Conservation (phyloP, 2,329 filamentous ascomycete genomes). For the Aspergillus pseudonomiae region DNA sequence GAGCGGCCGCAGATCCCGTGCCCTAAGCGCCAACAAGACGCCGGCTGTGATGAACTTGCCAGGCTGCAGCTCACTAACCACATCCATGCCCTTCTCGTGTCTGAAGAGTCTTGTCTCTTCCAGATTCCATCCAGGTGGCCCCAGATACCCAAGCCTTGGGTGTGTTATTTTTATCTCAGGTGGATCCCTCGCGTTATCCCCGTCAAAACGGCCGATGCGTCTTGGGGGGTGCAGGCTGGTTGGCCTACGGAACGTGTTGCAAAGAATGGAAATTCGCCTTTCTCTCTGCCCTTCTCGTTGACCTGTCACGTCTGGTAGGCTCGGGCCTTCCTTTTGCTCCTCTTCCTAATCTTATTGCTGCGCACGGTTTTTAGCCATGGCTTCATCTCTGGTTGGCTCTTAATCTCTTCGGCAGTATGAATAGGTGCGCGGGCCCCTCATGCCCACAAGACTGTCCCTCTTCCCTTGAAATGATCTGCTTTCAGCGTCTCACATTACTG, state of each 20-base stretch:
- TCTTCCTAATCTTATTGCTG: conserved; percentile 21
- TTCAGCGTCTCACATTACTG: conserved; percentile 23
- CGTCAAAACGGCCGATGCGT: conserved; percentile 15
- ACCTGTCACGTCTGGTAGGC: conserved; percentile 21
- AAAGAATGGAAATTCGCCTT: conserved; percentile 33
- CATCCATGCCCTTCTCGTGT: conserved; percentile 7
- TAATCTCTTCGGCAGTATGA: conserved; percentile 39
- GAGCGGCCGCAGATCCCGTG: conserved; percentile 13
- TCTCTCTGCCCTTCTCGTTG: conserved; percentile 18
- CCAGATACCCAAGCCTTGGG: conserved; percentile 14
- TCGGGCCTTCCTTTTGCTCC: conserved; percentile 18
- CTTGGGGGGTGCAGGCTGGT: conserved; percentile 19
- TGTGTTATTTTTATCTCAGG: conserved; percentile 25
- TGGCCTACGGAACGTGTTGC: conserved; percentile 25
- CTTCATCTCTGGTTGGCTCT: conserved; percentile 29
- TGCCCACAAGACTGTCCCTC: conserved; percentile 10
- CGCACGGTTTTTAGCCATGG: conserved; percentile 30
- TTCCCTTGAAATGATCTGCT: conserved; percentile 6
- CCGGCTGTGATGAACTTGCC: conserved; percentile 36
- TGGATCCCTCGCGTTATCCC: conserved; percentile 23
- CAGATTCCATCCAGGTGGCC: background rate
- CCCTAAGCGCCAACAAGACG: conserved; percentile 34
- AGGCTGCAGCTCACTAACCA: conserved; percentile 28
- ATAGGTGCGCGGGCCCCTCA: conserved; percentile 36
- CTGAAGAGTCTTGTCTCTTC: conserved; percentile 20